Percentiles rank a stretch among this genome's conserved stretches.
These are phyloP conservation scores for Alternaria conjuncta DNA, from an alignment of 2,329 filamentous ascomycete genomes.

Conservation along the genomic window DNA sequence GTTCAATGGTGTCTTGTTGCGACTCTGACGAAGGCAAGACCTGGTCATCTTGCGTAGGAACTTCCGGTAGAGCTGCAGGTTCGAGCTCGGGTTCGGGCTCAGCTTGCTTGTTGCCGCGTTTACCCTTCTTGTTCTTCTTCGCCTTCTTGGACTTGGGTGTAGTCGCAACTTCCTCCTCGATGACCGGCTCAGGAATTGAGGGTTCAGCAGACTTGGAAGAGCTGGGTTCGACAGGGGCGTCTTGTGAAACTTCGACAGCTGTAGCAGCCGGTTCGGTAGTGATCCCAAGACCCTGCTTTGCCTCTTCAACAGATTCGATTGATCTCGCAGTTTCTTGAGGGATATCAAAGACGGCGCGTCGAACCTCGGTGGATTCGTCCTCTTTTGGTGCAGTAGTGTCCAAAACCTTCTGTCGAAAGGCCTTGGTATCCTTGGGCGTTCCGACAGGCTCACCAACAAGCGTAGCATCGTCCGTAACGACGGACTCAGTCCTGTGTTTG, in stretches of 20 bases:
- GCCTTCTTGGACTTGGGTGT: constrained; percentile 37
- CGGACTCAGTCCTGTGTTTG: constrained; percentile 30
- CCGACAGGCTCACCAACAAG: constrained; percentile 37
- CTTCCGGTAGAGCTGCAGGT: constrained; percentile 10
- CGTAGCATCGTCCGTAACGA: constrained; percentile 40
- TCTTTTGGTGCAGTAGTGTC: constrained; percentile 31
- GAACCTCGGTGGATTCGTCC: constrained; percentile 16
- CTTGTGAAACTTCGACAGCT: background rate
- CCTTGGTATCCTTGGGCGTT: constrained; percentile 23
- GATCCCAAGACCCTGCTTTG: background rate
- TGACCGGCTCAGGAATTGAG: background rate
- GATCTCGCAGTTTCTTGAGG: background rate
- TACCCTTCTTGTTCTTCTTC: constrained; percentile 42
- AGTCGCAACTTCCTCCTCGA: background rate
- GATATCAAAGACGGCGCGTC: constrained; percentile 17
- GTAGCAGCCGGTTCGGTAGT: constrained; percentile 15
- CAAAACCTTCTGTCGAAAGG: constrained; percentile 35
- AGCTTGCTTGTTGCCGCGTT: constrained; percentile 29
- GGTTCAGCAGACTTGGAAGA: background rate
- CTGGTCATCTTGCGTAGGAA: constrained; percentile 2
- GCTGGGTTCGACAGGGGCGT: background rate
- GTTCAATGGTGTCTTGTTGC: constrained; percentile 23
- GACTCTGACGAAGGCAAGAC: constrained; percentile 3
- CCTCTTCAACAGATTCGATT: background rate
- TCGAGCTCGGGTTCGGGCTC: constrained; percentile 23